A percentile compares a stretch with the other conserved stretches of the same genome.
Conservation (phyloP, 257 asterid species). For the Eustoma russellianum region DNA sequence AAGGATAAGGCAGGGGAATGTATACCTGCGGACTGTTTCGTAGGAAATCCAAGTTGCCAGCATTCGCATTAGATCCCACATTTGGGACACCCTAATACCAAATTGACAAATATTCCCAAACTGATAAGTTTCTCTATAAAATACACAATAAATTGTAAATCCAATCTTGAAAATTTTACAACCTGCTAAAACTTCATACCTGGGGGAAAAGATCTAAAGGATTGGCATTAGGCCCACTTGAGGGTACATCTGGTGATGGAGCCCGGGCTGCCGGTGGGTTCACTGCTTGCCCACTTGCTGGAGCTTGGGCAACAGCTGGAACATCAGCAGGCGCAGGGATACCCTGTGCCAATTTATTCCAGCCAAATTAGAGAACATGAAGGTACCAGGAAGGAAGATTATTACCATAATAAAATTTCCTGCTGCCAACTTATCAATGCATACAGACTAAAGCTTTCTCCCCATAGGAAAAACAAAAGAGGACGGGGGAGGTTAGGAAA, state of each 20-base stretch:
- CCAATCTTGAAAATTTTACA: no score
- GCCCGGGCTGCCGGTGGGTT: slow-evolving; percentile 38
- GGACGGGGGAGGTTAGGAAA: no score
- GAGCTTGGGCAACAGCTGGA: slow-evolving; percentile 39
- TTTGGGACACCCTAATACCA: slow-evolving; percentile 63
- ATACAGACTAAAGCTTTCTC: not conserved
- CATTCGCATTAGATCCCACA: slow-evolving; percentile 57
- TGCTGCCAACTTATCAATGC: no score
- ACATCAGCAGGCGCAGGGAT: slow-evolving; percentile 74
- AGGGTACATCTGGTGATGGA: slow-evolving; percentile 43
- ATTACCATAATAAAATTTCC: no score
- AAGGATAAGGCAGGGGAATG: no score
- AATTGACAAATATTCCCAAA: not conserved
- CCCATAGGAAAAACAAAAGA: no score
- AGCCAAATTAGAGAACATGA: slow-evolving; percentile 1
- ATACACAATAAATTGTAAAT: no score
- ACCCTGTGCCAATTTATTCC: slow-evolving; percentile 42
- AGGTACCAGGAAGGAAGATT: slow-evolving; percentile 1
- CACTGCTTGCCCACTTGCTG: slow-evolving; percentile 30
- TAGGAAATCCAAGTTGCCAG: slow-evolving; percentile 70
- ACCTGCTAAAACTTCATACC: no score
- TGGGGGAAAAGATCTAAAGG: no score
- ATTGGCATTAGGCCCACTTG: no score
- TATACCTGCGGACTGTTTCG: slow-evolving; percentile 63
- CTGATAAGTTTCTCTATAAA: not conserved